phyloP scores from a whole-genome alignment of 805 yeast genomes.

The Candida suzukii region DNA sequence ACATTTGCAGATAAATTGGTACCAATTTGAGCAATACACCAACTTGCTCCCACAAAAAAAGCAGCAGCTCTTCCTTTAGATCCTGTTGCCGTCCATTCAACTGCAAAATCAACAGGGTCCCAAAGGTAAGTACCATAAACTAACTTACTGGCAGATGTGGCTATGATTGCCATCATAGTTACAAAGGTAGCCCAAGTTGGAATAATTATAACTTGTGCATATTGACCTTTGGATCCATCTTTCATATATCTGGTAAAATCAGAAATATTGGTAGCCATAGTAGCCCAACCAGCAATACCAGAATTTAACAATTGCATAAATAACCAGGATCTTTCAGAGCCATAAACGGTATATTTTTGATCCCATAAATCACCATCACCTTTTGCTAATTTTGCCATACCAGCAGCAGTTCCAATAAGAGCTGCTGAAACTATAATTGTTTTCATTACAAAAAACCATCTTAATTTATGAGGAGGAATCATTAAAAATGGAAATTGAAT shows the following conservation, averaged over 20 bases:
- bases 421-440: slow-evolving; percentile 20
- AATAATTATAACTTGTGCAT: slow-evolving; percentile 22
- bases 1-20: slow-evolving; percentile 49
- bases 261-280: slow-evolving; percentile 29
- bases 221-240: slow-evolving; percentile 22
- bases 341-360: slow-evolving; percentile 12
- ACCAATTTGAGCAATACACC: slow-evolving; percentile 28
- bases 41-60: slow-evolving; percentile 13
- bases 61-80: slow-evolving; percentile 13
- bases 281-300: slow-evolving; percentile 28
- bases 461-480: slow-evolving; percentile 26
- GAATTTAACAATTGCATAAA: slow-evolving; percentile 20
- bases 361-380: slow-evolving; percentile 19
- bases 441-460: slow-evolving; percentile 27
- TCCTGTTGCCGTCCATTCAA: slow-evolving; percentile 23
- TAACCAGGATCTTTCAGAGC: slow-evolving; percentile 20
- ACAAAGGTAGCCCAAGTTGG: slow-evolving; percentile 19
- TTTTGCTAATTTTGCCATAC: slow-evolving; percentile 26
- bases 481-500: slow-evolving; percentile 25
- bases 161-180: slow-evolving; percentile 26
- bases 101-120: slow-evolving; percentile 35
- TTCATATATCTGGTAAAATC: slow-evolving; percentile 33
- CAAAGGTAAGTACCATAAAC: slow-evolving; percentile 35
- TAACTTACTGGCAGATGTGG: slow-evolving; percentile 28
- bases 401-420: slow-evolving; percentile 22